Base-by-base conservation (phyloP, 164 flowering plant genomes). In the Umbellularia californica region DNA sequence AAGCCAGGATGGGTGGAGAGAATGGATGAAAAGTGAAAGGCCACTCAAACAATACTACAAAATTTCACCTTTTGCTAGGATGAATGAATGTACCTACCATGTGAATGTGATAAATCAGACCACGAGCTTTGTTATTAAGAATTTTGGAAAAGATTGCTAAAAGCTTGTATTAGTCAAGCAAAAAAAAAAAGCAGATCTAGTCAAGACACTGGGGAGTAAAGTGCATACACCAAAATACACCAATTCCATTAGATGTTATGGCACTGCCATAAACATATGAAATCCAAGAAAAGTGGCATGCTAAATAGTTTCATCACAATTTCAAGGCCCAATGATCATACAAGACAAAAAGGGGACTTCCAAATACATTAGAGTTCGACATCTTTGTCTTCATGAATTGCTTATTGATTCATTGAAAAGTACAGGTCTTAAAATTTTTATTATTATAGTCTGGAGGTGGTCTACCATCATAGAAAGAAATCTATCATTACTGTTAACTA, bases 381-480 rank as follows among this genome's bases (percentile, higher is more conserved):
- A 19, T 33, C 51, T n/a, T 35, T 58, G 41, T 69, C 65, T 70
- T 70, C 64, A 25, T 69, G 65, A 69, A 73, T 41, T 78, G 67
- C 60, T 68, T 75, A 63, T 71, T 71, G 74, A 33, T 75, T 63
- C 68, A 76, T 41, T 20, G 50, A 30, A 70, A 70, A 28, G 51
- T 73, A 60, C 65, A 69, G 47, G 70, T 65, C 58, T 55, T n/a
- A 27, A 52, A 41, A 23, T 71, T 47, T 10, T 69, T 50, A 47
- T 74, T 68, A 27, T 73, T 69, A 33, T 17, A 69, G 47, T 41
- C 47, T 41, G 10, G 74, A 77, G 75, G 50, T 77, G 81, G 84
- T 85, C 83, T 85, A 83, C 84, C 84, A 85, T 74, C 68, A 78
- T 22, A 63, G 50, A 80, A 79, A 73, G 33, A 50, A 71, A 69